Evolutionary conservation across 2,329 filamentous ascomycete species (phyloP).

Genomic region (Venturia pyrina): DNA sequence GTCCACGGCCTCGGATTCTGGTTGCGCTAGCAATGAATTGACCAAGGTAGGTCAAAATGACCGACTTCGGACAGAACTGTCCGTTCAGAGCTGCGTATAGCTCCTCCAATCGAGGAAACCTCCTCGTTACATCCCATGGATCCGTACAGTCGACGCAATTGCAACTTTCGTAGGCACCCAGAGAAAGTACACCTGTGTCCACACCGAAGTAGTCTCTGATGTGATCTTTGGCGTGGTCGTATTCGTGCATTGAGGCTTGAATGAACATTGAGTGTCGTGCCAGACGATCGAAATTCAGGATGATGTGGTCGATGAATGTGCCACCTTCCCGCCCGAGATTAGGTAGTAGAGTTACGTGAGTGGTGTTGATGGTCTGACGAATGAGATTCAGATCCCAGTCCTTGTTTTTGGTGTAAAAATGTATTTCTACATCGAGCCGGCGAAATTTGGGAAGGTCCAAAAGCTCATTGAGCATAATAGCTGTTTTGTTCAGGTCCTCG

Average conservation of each 20-base stretch:
- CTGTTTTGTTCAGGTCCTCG: neutral
- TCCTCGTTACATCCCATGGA: slow-evolving; percentile 17
- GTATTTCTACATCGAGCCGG: slow-evolving; percentile 8
- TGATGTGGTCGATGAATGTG: slow-evolving; percentile 38
- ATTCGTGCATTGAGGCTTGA: slow-evolving; percentile 35
- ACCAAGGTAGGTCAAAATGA: slow-evolving; percentile 36
- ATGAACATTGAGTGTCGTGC: slow-evolving; percentile 39
- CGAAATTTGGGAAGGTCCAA: neutral
- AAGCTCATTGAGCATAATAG: neutral
- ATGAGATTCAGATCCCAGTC: slow-evolving; percentile 18
- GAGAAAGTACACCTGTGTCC: slow-evolving; percentile 36
- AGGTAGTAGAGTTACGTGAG: slow-evolving; percentile 19
- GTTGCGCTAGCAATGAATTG: slow-evolving; percentile 37
- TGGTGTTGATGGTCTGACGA: slow-evolving; percentile 18
- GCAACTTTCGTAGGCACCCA: slow-evolving; percentile 33
- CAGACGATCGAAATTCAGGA: slow-evolving; percentile 32
- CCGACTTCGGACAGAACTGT: slow-evolving; percentile 20
- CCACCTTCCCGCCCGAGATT: slow-evolving; percentile 37
- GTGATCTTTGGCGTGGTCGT: slow-evolving; percentile 26
- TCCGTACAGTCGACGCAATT: slow-evolving; percentile 32
- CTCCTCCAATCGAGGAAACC: slow-evolving; percentile 8
- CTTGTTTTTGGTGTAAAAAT: slow-evolving; percentile 25
- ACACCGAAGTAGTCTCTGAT: slow-evolving; percentile 30
- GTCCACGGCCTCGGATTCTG: slow-evolving; percentile 30
- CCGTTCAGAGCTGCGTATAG: slow-evolving; percentile 28